Evolutionary conservation across 345 rosid genomes (phyloP), one percentile per base, ranked within the genome.

Genomic region (Syzygium aromaticum): DNA sequence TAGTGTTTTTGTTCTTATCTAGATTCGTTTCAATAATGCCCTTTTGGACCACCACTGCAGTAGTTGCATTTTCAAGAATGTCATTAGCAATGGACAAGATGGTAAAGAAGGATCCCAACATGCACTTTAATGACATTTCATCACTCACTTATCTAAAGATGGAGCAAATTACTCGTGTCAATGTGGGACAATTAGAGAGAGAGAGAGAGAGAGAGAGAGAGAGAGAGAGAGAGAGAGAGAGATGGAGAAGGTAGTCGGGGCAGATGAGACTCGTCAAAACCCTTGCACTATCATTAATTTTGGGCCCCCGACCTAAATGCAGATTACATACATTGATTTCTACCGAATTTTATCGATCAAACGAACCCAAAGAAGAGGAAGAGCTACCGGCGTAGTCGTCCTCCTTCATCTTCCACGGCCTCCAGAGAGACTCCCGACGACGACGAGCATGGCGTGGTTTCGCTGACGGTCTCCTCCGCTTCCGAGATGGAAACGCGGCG

Each of bases 401-500:
- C 49, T 38, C 82, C 82, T 19, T 73, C 82, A 10, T 73, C 82
- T 73, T 38, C 82, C 82, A 9, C 49, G 49, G 1, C 82, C 43
- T 38, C 82, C 49, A 19, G 25, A 38, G 43, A 73, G 82, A 22
- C 49, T 73, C 82, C 49, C 27, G 82, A 73, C 49, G 11, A 10
- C 12, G 80, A 22, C n/a, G 61, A 57, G 63, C 82, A 40, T 8
- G 82, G 49, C 27, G 82, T 54, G 85, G 53, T 53, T 11, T n/a
- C 57, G 52, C 25, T 53, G 30, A 27, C 46, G 38, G 82, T 84
- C 64, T 87, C 89, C 85, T 90, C 90, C 30, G 84, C 88, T 86
- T 88, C 90, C 61, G 85, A 38, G 3, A 91, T 89, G 84, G 94
- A 88, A 61, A 91, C 91, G 87, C 93, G 88, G 27, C 91, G 92